Conservation (phyloP, 2,329 filamentous ascomycete species). For the Didymella segeticola region DNA sequence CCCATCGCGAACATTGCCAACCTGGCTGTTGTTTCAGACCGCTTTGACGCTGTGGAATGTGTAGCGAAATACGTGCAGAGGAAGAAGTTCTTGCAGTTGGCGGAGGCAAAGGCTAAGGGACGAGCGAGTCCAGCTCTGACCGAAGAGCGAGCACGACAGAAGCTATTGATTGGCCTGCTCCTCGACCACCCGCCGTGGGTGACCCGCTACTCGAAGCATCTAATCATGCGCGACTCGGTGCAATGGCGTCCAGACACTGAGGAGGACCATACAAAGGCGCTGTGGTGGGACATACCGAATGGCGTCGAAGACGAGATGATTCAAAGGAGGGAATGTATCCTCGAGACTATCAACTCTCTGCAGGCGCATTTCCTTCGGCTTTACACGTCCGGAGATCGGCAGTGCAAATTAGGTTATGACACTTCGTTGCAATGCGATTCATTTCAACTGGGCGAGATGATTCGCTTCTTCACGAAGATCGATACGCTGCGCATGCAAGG, state of each 20-base stretch:
- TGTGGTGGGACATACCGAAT: slow-evolving; percentile 77
- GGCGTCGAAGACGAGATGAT: slow-evolving; percentile 74
- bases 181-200: slow-evolving; percentile 69
- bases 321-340: slow-evolving; percentile 68
- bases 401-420: slow-evolving; percentile 78
- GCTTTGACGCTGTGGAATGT: slow-evolving; percentile 69
- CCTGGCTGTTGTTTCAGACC: slow-evolving; percentile 73
- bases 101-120: slow-evolving; percentile 54
- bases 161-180: slow-evolving; percentile 70
- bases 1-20: slow-evolving; percentile 70
- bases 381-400: slow-evolving; percentile 70
- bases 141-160: slow-evolving; percentile 73
- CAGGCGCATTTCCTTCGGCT: slow-evolving; percentile 71
- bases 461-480: slow-evolving; percentile 71
- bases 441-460: slow-evolving; percentile 79
- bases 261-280: slow-evolving; percentile 52
- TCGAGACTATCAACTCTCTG: slow-evolving; percentile 73
- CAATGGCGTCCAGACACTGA: slow-evolving; percentile 59
- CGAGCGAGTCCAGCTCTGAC: slow-evolving; percentile 51
- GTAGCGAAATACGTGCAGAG: slow-evolving; percentile 63
- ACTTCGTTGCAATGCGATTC: slow-evolving; percentile 75
- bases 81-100: slow-evolving; percentile 50
- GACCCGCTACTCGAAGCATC: slow-evolving; percentile 66
- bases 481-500: slow-evolving; percentile 64
- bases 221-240: slow-evolving; percentile 70